Base-by-base conservation (phyloP, 2,329 filamentous ascomycete genomes). In the Bipolaris gigantea region DNA sequence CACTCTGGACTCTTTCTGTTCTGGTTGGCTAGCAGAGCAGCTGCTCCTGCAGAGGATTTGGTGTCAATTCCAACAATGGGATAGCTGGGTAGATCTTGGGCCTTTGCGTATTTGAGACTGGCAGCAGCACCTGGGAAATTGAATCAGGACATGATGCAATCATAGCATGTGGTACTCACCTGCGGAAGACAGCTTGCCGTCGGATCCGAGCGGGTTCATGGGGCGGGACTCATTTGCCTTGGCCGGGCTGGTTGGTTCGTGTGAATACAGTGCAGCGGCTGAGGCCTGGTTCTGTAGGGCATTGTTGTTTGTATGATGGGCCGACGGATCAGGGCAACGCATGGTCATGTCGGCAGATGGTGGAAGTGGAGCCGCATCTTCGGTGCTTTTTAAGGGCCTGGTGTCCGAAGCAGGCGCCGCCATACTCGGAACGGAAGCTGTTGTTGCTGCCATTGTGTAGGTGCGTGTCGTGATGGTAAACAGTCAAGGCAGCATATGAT, bases 61-160 rank as follows among this genome's bases (percentile, higher is more conserved):
- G 79, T 75, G 52, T 78, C 71, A 47, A 90, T 79, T 34, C 89
- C 88, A 53, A 80, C 72, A 9, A 87, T 86, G 11, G 90, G 89
- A 65, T 82, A 93, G 66, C 87, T 89, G 34, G 90, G 90, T 19
- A 94, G 82, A 63, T 89, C 86, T 67, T 85, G 80, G 39, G 89
- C 84, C 65, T 84, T 82, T 55, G 89, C 89, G 78, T 91, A 89
- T 72, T 86, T 88, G 55, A 92, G 77, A 48, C 82, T 85, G 45
- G 82, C 75, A 18, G 83, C 83, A 48, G 83, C 83, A 61, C 83
- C 83, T 85, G 64, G 67, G 33, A 66, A 50, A 13, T 23, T 19
- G 27, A n/a, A 39, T 62, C 39, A 62, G 55, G 45, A 27, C 45
- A 30, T 18, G 15, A 48, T 41, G 42, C 38, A 16, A 51, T 34